Evolutionary conservation across 129 eudicot species (phyloP).

Genomic region (Saposhnikovia divaricata): DNA sequence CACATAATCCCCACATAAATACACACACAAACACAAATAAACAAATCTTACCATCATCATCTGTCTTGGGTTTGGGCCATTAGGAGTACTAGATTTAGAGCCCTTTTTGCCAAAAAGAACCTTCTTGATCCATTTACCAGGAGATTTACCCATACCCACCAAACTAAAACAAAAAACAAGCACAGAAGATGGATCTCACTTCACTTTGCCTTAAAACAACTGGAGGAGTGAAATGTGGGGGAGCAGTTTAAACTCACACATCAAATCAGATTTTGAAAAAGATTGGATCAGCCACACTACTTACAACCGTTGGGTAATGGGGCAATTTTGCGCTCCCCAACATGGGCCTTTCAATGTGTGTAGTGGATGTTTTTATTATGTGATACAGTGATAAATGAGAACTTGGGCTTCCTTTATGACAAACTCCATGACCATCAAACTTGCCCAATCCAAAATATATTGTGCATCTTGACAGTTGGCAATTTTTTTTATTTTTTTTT

Average conservation of each 20-base stretch:
- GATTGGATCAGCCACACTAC: not conserved
- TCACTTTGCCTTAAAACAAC: not conserved
- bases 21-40: not conserved
- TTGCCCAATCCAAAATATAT: not conserved
- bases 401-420: not conserved
- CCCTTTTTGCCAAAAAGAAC: conserved; percentile 1
- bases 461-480: no score
- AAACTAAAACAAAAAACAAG: not conserved
- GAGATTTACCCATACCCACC: conserved; percentile 13
- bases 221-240: not conserved
- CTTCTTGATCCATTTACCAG: conserved; percentile 9
- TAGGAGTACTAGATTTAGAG: not conserved
- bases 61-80: not conserved
- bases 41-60: not conserved
- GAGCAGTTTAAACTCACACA: not conserved
- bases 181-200: conserved; percentile 1
- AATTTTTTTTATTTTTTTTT: no score
- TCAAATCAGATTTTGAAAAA: not conserved
- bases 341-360: not conserved
- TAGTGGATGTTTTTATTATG: not conserved
- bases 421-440: not conserved
- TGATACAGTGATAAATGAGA: not conserved
- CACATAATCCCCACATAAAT: not conserved
- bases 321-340: not conserved
- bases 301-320: not conserved